Conservation (phyloP, 2,329 filamentous ascomycete genomes). For the Fusarium nurragi region DNA sequence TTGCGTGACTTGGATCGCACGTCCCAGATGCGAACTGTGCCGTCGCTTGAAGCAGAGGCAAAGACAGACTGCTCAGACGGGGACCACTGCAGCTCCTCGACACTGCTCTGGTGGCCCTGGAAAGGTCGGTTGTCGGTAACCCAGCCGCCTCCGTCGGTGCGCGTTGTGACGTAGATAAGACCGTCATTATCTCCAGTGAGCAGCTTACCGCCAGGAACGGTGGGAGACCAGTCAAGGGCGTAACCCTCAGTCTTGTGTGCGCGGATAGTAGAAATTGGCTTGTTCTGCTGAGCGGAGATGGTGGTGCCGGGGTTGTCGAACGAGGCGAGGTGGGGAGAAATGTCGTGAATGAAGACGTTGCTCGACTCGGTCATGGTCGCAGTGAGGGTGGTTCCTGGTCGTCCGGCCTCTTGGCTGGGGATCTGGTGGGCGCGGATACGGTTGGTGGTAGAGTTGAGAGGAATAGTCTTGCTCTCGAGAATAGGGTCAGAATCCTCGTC, state of each 20-base stretch:
- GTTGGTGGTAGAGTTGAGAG: conserved; percentile 88
- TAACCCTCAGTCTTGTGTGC: conserved; percentile 96
- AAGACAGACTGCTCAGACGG: conserved; percentile 94
- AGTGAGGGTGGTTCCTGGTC: conserved; percentile 82
- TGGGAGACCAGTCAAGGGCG: conserved; percentile 93
- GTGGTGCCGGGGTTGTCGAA: conserved; percentile 89
- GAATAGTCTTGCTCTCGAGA: conserved; percentile 90
- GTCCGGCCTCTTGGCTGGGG: conserved; percentile 73
- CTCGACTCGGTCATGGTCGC: conserved; percentile 93
- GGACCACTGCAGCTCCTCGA: conserved; percentile 98
- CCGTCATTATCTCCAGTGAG: conserved; percentile 92
- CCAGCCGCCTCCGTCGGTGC: conserved; percentile 88
- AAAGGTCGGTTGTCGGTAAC: conserved; percentile 86
- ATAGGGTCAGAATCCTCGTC: conserved; percentile 87
- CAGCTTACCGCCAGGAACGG: conserved; percentile 80
- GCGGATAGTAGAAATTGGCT: conserved; percentile 85
- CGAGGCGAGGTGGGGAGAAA: conserved; percentile 86
- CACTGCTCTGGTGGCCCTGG: conserved; percentile 81
- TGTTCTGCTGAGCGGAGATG: conserved; percentile 84
- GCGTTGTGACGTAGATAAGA: conserved; percentile 86
- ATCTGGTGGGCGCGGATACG: conserved; percentile 89
- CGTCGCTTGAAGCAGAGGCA: conserved; percentile 91
- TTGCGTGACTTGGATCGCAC: conserved; percentile 88
- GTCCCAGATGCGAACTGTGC: conserved; percentile 96
- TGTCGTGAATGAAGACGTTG: conserved; percentile 91